Evolutionary conservation across 495 filamentous ascomycete species (phyloP).

Genomic region (Gamarada debralockiae): DNA sequence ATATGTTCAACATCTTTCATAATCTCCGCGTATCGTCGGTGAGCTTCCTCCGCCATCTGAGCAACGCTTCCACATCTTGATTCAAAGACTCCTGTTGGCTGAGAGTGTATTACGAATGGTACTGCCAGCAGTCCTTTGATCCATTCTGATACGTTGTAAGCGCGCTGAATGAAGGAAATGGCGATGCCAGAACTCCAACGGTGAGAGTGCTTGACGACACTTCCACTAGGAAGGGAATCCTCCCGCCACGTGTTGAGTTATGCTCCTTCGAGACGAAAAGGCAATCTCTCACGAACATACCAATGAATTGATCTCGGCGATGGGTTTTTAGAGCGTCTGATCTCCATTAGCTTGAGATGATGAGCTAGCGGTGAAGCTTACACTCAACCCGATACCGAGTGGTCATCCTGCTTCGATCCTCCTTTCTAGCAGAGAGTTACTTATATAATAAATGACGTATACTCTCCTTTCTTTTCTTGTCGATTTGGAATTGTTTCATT

Average conservation of each 20-base stretch:
- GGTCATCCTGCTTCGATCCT: conserved; percentile 66
- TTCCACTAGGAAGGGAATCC: background rate
- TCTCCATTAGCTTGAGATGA: conserved; percentile 16
- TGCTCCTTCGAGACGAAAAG: too few species aligned
- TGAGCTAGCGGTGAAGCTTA: conserved; percentile 32
- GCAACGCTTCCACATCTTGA: conserved; percentile 54
- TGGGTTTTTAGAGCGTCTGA: conserved; percentile 87
- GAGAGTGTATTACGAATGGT: conserved; percentile 94
- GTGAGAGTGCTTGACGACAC: too few species aligned
- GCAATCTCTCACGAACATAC: too few species aligned
- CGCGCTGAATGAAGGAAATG: background rate
- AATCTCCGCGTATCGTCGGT: conserved; percentile 89
- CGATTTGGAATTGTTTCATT: too few species aligned
- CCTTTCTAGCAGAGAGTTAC: too few species aligned
- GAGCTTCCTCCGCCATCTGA: conserved; percentile 60
- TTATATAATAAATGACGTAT: too few species aligned
- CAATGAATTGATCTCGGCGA: conserved; percentile 77
- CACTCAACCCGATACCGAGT: conserved; percentile 90
- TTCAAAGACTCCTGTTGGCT: conserved; percentile 80
- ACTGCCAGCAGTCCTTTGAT: conserved; percentile 86
- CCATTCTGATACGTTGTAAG: conserved; percentile 43
- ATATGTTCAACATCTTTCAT: conserved; percentile 89
- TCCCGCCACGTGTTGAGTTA: too few species aligned
- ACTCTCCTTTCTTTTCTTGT: too few species aligned
- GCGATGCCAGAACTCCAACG: background rate